A percentile compares a stretch with the other conserved stretches of the same genome.
phyloP scores from a whole-genome alignment of 305 asterid genomes.

The Rubia peregrina region DNA sequence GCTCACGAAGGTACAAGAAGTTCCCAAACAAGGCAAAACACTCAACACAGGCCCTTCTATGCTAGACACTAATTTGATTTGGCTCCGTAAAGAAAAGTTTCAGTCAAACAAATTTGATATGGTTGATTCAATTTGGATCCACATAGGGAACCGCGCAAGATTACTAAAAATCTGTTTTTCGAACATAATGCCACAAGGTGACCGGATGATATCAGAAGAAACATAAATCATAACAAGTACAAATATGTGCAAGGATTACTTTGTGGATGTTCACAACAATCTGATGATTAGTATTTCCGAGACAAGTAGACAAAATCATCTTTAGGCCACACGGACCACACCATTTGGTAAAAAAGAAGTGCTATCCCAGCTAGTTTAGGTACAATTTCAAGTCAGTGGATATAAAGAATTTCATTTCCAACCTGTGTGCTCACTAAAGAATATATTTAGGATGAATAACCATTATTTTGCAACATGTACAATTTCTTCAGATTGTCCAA shows the following conservation, averaged over 20 bases:
- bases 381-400: not conserved
- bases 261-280: not conserved
- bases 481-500: not conserved
- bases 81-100: not conserved
- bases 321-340: not conserved
- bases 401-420: not conserved
- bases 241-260: not conserved
- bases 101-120: not conserved
- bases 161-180: not conserved
- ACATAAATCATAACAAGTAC: not conserved
- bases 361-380: not conserved
- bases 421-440: not conserved
- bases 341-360: not conserved
- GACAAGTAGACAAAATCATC: not conserved
- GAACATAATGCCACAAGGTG: not conserved
- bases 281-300: not conserved
- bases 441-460: not conserved
- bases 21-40: not conserved
- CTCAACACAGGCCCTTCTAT: constrained; percentile 4
- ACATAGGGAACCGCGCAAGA: not conserved
- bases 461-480: not conserved
- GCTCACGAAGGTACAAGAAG: not conserved
- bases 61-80: not conserved
- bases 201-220: not conserved
- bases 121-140: not conserved